A percentile compares a stretch with the other conserved stretches of the same genome.
phyloP scores from a whole-genome alignment of 192 early-diverging fungal genomes.

The Coemansia sp. region DNA sequence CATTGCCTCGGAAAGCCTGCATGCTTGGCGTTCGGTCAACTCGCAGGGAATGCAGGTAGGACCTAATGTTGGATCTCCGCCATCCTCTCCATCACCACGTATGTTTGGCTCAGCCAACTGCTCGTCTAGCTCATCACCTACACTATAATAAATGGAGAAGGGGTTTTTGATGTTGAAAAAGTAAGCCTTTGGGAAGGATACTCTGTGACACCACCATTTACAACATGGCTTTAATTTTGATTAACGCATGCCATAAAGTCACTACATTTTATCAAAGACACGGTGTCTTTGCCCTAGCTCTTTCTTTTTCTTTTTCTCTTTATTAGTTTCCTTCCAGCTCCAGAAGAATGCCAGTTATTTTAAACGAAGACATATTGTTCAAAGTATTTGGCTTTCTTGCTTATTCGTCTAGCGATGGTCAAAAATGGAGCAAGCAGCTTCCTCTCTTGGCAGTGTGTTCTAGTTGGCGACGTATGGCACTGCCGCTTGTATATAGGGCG shows the following conservation, averaged over 20 bases:
- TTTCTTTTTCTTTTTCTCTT: background rate
- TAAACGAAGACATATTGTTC: background rate
- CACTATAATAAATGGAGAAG: background rate
- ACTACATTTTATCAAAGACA: background rate
- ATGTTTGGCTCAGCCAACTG: conserved; percentile 8
- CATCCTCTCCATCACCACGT: conserved; percentile 33
- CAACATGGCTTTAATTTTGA: background rate
- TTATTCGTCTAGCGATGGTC: background rate
- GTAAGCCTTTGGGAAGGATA: no score
- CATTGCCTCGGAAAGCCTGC: background rate
- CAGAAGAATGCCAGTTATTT: background rate
- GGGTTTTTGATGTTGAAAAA: no score
- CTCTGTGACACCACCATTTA: background rate
- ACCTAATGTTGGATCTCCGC: conserved; percentile 35
- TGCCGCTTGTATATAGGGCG: no score
- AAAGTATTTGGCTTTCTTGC: background rate
- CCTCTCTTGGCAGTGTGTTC: conserved; percentile 1
- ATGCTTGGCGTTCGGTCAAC: background rate
- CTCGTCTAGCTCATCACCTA: conserved; percentile 11
- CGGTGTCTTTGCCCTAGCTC: no score
- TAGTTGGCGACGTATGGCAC: background rate
- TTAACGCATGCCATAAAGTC: background rate
- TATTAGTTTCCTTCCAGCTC: background rate
- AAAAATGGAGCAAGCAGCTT: background rate
- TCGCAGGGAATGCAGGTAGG: conserved; percentile 21